phyloP scores from a whole-genome alignment of 495 filamentous ascomycete species.

The Penicillium cosmopolitanum region DNA sequence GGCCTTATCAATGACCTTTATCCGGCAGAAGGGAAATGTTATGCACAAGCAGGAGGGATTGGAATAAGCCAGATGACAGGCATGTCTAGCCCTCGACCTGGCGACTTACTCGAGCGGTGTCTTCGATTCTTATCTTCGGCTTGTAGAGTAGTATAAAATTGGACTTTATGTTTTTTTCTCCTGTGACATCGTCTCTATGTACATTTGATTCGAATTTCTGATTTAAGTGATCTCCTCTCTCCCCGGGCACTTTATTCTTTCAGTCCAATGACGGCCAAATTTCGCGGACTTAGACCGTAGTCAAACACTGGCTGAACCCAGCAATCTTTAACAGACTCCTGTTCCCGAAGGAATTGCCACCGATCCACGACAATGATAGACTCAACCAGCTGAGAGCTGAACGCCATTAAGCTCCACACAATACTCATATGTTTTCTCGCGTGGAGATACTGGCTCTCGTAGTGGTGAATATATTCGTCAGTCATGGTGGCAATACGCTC shows the following conservation, averaged over 20 bases:
- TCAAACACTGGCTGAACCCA: slow-evolving; percentile 97
- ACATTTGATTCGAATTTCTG: too few relatives aligned
- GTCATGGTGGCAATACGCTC: slow-evolving; percentile 65
- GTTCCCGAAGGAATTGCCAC: slow-evolving; percentile 86
- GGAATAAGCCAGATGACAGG: too few relatives aligned
- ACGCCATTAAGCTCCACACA: slow-evolving; percentile 93
- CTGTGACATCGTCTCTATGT: too few relatives aligned
- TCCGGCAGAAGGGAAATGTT: too few relatives aligned
- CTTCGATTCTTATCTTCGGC: too few relatives aligned
- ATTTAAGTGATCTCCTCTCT: too few relatives aligned
- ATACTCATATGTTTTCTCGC: slow-evolving; percentile 82
- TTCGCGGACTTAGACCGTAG: slow-evolving; percentile 84
- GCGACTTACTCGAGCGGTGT: too few relatives aligned
- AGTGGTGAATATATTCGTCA: slow-evolving; percentile 72
- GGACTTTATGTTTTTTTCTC: too few relatives aligned
- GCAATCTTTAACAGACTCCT: slow-evolving; percentile 63
- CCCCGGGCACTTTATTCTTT: slow-evolving; percentile 54
- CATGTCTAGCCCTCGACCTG: too few relatives aligned
- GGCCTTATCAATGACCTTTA: too few relatives aligned
- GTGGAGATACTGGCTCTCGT: slow-evolving; percentile 63
- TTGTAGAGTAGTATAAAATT: too few relatives aligned
- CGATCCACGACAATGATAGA: slow-evolving; percentile 88
- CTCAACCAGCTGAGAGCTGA: slow-evolving; percentile 86
- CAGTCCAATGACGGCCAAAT: slow-evolving; percentile 86
- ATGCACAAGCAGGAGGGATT: too few relatives aligned